Conservation (phyloP, 208 protist genomes). For the Acanthamoeba lenticulata region DNA sequence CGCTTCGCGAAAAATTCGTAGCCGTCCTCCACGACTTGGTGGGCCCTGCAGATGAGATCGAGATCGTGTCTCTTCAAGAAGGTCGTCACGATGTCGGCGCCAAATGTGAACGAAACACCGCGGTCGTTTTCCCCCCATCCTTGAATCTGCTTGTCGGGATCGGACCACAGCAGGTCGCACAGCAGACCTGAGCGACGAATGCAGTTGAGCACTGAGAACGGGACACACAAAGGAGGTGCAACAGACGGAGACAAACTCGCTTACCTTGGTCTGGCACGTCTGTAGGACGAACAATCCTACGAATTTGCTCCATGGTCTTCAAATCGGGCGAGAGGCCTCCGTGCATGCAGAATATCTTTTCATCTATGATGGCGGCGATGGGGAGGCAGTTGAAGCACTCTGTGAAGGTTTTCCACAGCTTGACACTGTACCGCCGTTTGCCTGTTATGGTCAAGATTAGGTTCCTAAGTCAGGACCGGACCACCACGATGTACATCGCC, state of each 20-base stretch:
- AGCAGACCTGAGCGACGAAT: constrained; percentile 90
- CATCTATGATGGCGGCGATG: constrained; percentile 98
- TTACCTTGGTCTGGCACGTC: constrained; percentile 97
- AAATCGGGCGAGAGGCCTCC: constrained; percentile 97
- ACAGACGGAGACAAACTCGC: not conserved
- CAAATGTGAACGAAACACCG: constrained; percentile 98
- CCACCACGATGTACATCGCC: not conserved
- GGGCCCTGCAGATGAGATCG: constrained; percentile 99
- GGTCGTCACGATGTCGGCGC: constrained; percentile 96
- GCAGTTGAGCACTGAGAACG: not conserved
- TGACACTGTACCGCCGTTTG: constrained; percentile 97
- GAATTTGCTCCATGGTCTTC: constrained; percentile 95
- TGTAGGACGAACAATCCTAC: constrained; percentile 96
- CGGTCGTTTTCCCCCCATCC: constrained; percentile 98
- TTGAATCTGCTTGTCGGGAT: constrained; percentile 95
- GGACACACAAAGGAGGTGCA: not conserved
- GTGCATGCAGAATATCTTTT: constrained; percentile 99
- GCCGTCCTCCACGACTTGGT: constrained; percentile 99
- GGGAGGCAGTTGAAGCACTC: constrained; percentile 99
- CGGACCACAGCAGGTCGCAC: constrained; percentile 99
- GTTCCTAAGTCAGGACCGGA: not conserved
- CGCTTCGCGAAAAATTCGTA: constrained; percentile 99
- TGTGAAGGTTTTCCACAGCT: constrained; percentile 98
- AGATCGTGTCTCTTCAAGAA: constrained; percentile 99
- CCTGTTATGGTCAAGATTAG: constrained; percentile 52